Percentiles rank a stretch among this genome's conserved stretches.
phyloP scores from a whole-genome alignment of 2,329 filamentous ascomycete genomes.

The Clarireedia homoeocarpa region DNA sequence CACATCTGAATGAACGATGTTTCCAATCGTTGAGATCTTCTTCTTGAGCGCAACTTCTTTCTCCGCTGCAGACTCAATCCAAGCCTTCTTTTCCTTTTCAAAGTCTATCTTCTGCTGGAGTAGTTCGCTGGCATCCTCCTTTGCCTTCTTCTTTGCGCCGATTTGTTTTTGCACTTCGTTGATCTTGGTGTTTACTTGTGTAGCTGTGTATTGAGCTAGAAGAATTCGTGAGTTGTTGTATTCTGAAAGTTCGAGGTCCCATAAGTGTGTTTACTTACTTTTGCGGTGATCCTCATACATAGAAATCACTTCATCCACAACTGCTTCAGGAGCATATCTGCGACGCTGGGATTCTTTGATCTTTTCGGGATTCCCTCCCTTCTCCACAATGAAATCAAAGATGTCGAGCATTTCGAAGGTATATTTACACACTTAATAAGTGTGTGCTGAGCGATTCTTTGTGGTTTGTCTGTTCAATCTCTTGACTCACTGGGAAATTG shows the following conservation, averaged over 20 bases:
- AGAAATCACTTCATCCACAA: slow-evolving; percentile 84
- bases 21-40: slow-evolving; percentile 80
- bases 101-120: slow-evolving; percentile 70
- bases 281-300: slow-evolving; percentile 79
- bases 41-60: slow-evolving; percentile 68
- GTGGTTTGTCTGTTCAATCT: background rate
- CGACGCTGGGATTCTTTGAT: slow-evolving; percentile 87
- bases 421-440: background rate
- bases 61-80: slow-evolving; percentile 64
- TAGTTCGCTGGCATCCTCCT: slow-evolving; percentile 78
- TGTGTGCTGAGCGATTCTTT: background rate
- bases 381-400: slow-evolving; percentile 72
- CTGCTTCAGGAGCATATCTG: slow-evolving; percentile 70
- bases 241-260: no score
- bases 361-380: slow-evolving; percentile 83
- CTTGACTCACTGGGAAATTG: slow-evolving; percentile 11
- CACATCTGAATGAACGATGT: slow-evolving; percentile 85
- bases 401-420: slow-evolving; percentile 60
- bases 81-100: slow-evolving; percentile 73
- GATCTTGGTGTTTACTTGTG: slow-evolving; percentile 75
- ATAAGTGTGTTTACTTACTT: slow-evolving; percentile 39
- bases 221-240: background rate
- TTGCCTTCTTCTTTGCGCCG: slow-evolving; percentile 85
- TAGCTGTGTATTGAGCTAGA: slow-evolving; percentile 65
- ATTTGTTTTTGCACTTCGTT: slow-evolving; percentile 89